A percentile compares a stretch with the other conserved stretches of the same genome.
These are phyloP conservation scores for Alloascoidea africana DNA, from an alignment of 805 yeast genomes.

Conservation along the genomic window DNA sequence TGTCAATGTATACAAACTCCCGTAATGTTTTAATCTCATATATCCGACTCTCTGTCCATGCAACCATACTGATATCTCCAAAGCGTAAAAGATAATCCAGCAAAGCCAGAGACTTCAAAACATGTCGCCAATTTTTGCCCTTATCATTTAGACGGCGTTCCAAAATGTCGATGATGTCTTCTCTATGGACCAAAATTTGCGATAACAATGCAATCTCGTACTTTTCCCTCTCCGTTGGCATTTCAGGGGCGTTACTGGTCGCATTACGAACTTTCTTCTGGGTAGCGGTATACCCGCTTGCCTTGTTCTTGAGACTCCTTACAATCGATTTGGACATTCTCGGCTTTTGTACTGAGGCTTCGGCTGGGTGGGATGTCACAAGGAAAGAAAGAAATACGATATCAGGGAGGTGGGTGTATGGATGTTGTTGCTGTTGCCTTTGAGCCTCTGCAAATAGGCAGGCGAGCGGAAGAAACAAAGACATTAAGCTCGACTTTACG, in stretches of 20 bases:
- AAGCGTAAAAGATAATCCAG: conserved; percentile 73
- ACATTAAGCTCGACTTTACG: no score
- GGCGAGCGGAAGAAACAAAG: no score
- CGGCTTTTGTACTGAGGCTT: no score
- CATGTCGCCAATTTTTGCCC: conserved; percentile 96
- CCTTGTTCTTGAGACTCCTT: conserved; percentile 76
- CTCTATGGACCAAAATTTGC: conserved; percentile 22
- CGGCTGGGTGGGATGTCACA: no score
- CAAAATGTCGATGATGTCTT: conserved; percentile 85
- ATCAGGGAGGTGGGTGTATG: not conserved
- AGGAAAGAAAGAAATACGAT: not conserved
- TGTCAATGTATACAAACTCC: conserved; percentile 77
- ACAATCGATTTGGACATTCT: no score
- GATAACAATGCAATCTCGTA: conserved; percentile 71
- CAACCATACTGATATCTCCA: conserved; percentile 80
- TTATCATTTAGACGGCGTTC: conserved; percentile 88
- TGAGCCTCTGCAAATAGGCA: no score
- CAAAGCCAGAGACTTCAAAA: conserved; percentile 77
- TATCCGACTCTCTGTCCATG: conserved; percentile 83
- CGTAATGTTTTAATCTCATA: conserved; percentile 81
- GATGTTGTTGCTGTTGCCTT: no score
- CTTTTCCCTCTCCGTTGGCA: conserved; percentile 73
- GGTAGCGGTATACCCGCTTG: conserved; percentile 75
- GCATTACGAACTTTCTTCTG: conserved; percentile 83
- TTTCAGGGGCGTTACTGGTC: conserved; percentile 74